Base-by-base conservation (phyloP, 1,284 basidiomycete species). In the Phellopilus nigrolimitatus region DNA sequence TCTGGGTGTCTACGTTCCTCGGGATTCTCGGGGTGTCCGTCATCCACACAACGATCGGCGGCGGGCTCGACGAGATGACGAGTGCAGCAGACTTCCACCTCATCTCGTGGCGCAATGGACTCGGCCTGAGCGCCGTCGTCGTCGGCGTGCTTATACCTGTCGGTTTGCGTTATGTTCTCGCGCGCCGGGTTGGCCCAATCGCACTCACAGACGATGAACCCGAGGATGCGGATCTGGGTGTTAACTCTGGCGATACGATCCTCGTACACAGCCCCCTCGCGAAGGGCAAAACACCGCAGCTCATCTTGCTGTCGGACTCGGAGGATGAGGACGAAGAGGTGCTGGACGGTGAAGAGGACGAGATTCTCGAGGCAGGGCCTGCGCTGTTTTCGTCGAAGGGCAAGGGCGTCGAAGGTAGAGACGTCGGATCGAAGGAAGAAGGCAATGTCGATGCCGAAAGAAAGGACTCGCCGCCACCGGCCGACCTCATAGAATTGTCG, bases 11-110 rank as follows among this genome's bases (percentile, higher is more conserved):
- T 59, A 94, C 92, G 0, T 93, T 89, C 67, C 73, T 97, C 28
- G 95, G 95, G 1, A 92, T 97, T 59, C 79, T 94, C 49, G 94
- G 94, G 40, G 88, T 95, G 33, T 84, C 83, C 0, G 88, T 95
- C 56, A 98, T 99, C 62, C 95, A 99, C 66, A 93, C 91, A 0
- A 94, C 92, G 10, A 95, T 99, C 57, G 95, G 95, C 2, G 87
- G 90, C 15, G 88, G 90, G 8, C 75, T 99, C 25, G 95, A 97
- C 61, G 83, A 94, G 57, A 97, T 99, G 93, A 95, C 95, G 3
- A 85, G 82, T 34, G 76, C 94, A 0, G 88, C 82, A 34, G 95
- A 97, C 66, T 97, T 98, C 67, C 84, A 95, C 64, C 76, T 98
- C 47, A 81, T 98, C 58, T 95, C 88, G 50, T 85, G 84, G 78